Conservation (phyloP, 2,329 filamentous ascomycete species). For the Calonectria pteridis region DNA sequence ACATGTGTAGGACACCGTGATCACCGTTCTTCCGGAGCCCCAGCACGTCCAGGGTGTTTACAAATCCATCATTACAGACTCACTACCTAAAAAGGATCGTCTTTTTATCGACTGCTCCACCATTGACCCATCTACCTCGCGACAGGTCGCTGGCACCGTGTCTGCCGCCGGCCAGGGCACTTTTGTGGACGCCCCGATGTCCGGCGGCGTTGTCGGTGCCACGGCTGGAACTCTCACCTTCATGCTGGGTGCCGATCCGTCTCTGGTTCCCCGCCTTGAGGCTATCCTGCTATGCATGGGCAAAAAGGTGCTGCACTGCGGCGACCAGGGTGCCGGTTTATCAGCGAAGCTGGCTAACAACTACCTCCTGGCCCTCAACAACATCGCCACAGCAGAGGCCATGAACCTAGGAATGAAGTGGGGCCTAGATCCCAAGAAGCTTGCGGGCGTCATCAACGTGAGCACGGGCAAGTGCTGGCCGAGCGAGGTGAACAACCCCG, state of each 20-base stretch:
- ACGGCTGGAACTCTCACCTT: slow-evolving; percentile 90
- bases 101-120: slow-evolving; percentile 97
- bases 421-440: slow-evolving; percentile 71
- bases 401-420: slow-evolving; percentile 74
- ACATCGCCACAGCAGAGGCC: slow-evolving; percentile 78
- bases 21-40: slow-evolving; percentile 92
- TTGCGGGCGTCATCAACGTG: slow-evolving; percentile 90
- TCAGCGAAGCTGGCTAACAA: slow-evolving; percentile 97
- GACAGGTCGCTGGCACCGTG: slow-evolving; percentile 79
- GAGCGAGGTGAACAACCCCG: slow-evolving; percentile 94
- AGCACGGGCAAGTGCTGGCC: slow-evolving; percentile 98
- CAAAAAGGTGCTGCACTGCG: slow-evolving; percentile 86
- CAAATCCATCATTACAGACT: slow-evolving; percentile 75
- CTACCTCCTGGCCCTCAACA: slow-evolving; percentile 94
- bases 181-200: slow-evolving; percentile 97
- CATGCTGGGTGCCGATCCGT: slow-evolving; percentile 83
- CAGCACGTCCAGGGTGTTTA: slow-evolving; percentile 89
- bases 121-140: slow-evolving; percentile 90
- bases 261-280: slow-evolving; percentile 73
- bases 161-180: slow-evolving; percentile 73
- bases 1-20: slow-evolving; percentile 77
- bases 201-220: slow-evolving; percentile 93
- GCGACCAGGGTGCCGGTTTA: slow-evolving; percentile 85
- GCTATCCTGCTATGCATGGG: slow-evolving; percentile 86
- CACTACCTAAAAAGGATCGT: slow-evolving; percentile 68